A percentile compares a stretch with the other conserved stretches of the same genome.
Conservation (phyloP, 2,329 filamentous ascomycete species). For the Claviceps maximensis region DNA sequence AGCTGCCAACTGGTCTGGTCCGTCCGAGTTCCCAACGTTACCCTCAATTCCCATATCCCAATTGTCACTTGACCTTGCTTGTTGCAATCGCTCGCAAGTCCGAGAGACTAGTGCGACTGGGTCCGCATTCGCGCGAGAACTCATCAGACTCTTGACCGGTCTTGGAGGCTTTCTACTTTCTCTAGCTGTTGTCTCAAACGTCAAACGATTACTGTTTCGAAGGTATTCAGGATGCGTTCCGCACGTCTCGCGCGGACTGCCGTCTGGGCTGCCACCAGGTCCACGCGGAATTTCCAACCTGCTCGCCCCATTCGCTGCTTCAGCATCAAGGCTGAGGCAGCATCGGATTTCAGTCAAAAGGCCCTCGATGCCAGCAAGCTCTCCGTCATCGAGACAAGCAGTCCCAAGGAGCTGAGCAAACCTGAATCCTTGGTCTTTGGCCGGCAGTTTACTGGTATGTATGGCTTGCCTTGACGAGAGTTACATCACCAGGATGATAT, state of each 20-base stretch:
- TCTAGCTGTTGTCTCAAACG: too few relatives aligned
- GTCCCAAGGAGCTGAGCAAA: slow-evolving; percentile 60
- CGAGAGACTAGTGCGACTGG: background rate
- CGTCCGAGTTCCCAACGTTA: background rate
- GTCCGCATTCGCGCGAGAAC: background rate
- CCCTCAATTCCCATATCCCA: too few relatives aligned
- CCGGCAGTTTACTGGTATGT: slow-evolving; percentile 68
- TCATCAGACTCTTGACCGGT: background rate
- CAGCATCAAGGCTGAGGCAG: slow-evolving; percentile 39
- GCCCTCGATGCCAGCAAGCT: slow-evolving; percentile 70
- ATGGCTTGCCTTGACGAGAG: background rate
- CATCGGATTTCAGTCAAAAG: slow-evolving; percentile 39
- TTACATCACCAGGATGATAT: too few relatives aligned
- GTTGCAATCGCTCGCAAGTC: background rate
- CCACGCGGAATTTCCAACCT: slow-evolving; percentile 22
- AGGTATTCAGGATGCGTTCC: slow-evolving; percentile 16
- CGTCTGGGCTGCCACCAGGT: slow-evolving; percentile 20
- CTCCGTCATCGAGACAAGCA: slow-evolving; percentile 57
- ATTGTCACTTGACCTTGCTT: background rate
- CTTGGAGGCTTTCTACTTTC: too few relatives aligned
- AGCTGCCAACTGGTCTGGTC: background rate
- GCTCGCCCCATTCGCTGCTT: slow-evolving; percentile 25
- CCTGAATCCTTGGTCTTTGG: slow-evolving; percentile 83
- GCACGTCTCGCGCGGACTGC: slow-evolving; percentile 18
- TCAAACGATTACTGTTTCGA: background rate